Conservation (phyloP, 2,329 filamentous ascomycete species). For the Diaporthe batatas region DNA sequence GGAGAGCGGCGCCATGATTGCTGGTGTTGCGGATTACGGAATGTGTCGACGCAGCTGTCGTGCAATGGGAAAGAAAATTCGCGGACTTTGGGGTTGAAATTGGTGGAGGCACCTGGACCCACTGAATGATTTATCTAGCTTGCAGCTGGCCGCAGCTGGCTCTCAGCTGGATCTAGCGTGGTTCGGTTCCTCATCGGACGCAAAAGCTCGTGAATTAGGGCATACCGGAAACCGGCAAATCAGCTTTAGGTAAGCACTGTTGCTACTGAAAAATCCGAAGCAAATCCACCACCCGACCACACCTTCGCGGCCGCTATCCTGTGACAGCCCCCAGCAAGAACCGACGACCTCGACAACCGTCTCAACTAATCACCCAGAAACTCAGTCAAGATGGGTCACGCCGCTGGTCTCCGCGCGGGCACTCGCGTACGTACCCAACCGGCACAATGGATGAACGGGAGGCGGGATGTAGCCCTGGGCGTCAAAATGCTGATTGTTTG, state of each 20-base stretch:
- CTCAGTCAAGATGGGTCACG: conserved; percentile 82
- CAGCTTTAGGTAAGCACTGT: background rate
- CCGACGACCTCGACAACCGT: conserved; percentile 60
- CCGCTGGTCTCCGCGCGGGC: conserved; percentile 87
- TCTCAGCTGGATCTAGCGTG: background rate
- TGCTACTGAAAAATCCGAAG: background rate
- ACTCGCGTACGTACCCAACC: conserved; percentile 76
- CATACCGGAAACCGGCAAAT: too few species aligned
- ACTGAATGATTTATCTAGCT: too few species aligned
- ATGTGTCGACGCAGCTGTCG: too few species aligned
- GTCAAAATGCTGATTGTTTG: conserved; percentile 51
- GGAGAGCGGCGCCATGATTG: conserved; percentile 68
- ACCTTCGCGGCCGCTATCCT: conserved; percentile 26
- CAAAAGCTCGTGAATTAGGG: too few species aligned
- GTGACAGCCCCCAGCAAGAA: conserved; percentile 45
- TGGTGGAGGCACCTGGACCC: conserved; percentile 1
- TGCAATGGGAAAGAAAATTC: too few species aligned
- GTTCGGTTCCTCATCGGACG: too few species aligned
- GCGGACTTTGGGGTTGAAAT: background rate
- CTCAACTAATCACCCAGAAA: conserved; percentile 59
- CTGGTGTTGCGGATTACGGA: conserved; percentile 41
- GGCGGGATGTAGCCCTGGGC: conserved; percentile 31
- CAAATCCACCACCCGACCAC: background rate
- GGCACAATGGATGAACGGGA: conserved; percentile 37
- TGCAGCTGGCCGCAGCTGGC: too few species aligned